Percentiles rank a stretch among this genome's conserved stretches.
phyloP scores from a whole-genome alignment of 805 yeast genomes.

The Cyberlindnera galapagoensis region DNA sequence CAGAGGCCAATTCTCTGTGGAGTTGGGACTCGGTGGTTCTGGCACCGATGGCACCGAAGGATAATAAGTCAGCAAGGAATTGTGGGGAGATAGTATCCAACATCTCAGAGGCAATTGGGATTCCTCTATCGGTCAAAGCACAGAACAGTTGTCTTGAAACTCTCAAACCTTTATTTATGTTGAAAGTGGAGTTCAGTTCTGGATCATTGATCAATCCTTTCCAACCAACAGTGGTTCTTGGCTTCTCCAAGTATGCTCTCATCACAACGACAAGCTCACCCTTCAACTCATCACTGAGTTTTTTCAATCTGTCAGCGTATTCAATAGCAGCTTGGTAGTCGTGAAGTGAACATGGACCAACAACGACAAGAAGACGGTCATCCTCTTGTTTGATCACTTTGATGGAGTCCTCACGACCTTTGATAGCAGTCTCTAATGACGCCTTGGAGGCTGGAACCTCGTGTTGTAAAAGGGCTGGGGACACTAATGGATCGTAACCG shows the following conservation, averaged over 20 bases:
- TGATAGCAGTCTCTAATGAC: constrained; percentile 56
- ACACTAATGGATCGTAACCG: constrained; percentile 90
- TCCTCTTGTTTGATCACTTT: constrained; percentile 67
- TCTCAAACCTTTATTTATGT: constrained; percentile 90
- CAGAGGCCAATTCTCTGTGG: constrained; percentile 96
- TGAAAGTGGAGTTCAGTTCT: constrained; percentile 84
- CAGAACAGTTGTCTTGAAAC: constrained; percentile 80
- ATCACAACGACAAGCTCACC: constrained; percentile 78
- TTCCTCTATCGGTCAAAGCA: constrained; percentile 68
- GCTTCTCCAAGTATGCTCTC: constrained; percentile 98
- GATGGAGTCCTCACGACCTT: constrained; percentile 75
- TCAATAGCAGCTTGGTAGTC: constrained; percentile 87
- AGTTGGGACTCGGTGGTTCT: constrained; percentile 98
- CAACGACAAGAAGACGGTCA: constrained; percentile 81
- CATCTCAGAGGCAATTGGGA: constrained; percentile 97
- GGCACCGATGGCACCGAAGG: constrained; percentile 98
- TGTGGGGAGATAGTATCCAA: constrained; percentile 97
- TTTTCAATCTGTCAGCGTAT: constrained; percentile 66
- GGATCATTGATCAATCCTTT: constrained; percentile 97
- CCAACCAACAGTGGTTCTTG: constrained; percentile 99
- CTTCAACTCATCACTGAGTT: constrained; percentile 60
- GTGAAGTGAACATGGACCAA: constrained; percentile 97
- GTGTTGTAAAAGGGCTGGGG: constrained; percentile 86
- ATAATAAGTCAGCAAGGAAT: constrained; percentile 81
- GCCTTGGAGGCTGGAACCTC: constrained; percentile 64